Evolutionary conservation across 305 asterid genomes (phyloP).

Genomic region (Fraxinus latifolia): DNA sequence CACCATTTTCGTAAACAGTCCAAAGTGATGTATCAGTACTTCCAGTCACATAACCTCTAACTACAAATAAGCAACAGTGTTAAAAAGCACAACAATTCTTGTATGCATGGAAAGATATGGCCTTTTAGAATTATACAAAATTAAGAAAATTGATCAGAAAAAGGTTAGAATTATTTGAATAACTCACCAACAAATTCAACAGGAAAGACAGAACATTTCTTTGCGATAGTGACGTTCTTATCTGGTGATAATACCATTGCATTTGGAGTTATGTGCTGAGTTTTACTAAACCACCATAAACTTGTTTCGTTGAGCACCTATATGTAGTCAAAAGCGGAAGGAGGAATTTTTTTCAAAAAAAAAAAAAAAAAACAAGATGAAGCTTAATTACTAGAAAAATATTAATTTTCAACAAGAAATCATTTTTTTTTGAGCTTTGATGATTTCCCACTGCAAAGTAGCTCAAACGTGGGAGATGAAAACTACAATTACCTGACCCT

Average conservation of each 20-base stretch:
- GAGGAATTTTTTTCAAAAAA: background rate
- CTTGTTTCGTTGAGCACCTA: slow-evolving; percentile 95
- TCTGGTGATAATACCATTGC: slow-evolving; percentile 87
- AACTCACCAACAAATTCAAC: slow-evolving; percentile 93
- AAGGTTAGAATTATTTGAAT: slow-evolving; percentile 12
- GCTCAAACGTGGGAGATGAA: background rate
- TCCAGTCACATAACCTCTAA: slow-evolving; percentile 92
- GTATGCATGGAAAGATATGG: background rate
- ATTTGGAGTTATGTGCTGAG: slow-evolving; percentile 80
- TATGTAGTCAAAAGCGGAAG: slow-evolving; percentile 3
- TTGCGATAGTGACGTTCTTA: slow-evolving; percentile 82
- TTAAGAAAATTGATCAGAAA: background rate
- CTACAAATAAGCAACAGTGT: slow-evolving; percentile 35
- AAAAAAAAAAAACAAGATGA: slow-evolving; percentile 1
- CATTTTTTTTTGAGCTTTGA: background rate
- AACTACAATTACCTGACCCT: slow-evolving; percentile 65
- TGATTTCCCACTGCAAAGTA: background rate
- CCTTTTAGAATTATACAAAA: background rate
- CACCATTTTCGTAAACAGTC: slow-evolving; percentile 84
- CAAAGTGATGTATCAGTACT: slow-evolving; percentile 94
- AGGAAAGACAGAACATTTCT: slow-evolving; percentile 86
- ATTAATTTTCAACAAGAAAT: background rate
- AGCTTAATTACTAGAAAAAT: background rate
- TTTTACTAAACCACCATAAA: slow-evolving; percentile 90
- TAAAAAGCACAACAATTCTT: background rate